These are phyloP conservation scores for Primulina tabacum DNA, from an alignment of 257 asterid species.

Conservation along the genomic window DNA sequence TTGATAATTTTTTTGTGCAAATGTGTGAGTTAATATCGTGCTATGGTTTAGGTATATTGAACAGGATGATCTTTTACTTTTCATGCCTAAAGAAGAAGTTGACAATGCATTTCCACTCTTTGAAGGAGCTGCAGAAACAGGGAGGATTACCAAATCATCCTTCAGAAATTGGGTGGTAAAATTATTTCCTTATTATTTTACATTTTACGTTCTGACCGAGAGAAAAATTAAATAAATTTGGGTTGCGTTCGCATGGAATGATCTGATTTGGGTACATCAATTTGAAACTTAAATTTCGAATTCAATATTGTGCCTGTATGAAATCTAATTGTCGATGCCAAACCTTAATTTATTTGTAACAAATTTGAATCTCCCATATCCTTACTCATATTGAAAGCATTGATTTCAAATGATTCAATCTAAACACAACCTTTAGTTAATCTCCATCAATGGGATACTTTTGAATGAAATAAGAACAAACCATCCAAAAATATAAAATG, in stretches of 20 bases:
- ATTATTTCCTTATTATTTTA: not conserved
- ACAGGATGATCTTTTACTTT: constrained; percentile 57
- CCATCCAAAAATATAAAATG: not conserved
- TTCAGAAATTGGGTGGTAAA: constrained; percentile 76
- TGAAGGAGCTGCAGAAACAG: constrained; percentile 58
- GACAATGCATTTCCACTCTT: constrained; percentile 58
- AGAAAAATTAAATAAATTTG: not conserved
- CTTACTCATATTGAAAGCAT: too few species aligned
- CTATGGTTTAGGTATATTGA: constrained; percentile 51
- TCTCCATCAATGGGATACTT: not conserved
- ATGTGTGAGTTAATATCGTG: not conserved
- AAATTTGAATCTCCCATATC: too few species aligned
- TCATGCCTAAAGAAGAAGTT: constrained; percentile 64
- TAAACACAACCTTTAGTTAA: not conserved
- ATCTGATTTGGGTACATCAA: not conserved
- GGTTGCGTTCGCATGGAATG: not conserved
- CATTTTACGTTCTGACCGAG: not conserved
- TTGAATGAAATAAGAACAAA: too few species aligned
- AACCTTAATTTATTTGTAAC: too few species aligned
- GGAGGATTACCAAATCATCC: constrained; percentile 55
- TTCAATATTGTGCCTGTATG: not conserved
- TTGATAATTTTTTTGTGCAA: not conserved
- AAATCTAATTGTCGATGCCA: too few species aligned
- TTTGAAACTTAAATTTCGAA: not conserved
- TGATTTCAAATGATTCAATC: not conserved